phyloP scores from a whole-genome alignment of 345 rosid genomes.

The Reutealis trisperma region DNA sequence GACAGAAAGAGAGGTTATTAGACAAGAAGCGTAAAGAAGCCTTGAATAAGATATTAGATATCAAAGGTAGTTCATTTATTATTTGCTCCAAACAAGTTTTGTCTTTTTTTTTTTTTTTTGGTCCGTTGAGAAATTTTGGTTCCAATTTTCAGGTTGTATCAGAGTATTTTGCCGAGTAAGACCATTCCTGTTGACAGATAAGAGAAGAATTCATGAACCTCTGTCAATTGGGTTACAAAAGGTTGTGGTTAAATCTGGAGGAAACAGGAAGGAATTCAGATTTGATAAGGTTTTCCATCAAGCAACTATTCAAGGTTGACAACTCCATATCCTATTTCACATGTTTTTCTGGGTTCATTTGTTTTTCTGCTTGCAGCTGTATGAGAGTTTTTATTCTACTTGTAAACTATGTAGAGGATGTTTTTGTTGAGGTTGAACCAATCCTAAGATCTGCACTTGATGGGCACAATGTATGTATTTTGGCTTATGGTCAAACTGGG shows the following conservation, averaged over 20 bases:
- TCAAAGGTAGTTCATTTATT: slow-evolving; percentile 85
- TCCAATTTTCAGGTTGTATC: slow-evolving; percentile 66
- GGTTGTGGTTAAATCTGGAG: slow-evolving; percentile 52
- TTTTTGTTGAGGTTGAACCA: slow-evolving; percentile 76
- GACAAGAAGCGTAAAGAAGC: slow-evolving; percentile 64
- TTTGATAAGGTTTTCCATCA: slow-evolving; percentile 74
- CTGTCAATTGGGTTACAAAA: slow-evolving; percentile 46
- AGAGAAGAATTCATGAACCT: slow-evolving; percentile 50
- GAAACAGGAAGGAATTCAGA: slow-evolving; percentile 63
- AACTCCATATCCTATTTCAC: slow-evolving; percentile 20
- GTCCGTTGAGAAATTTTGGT: neutral
- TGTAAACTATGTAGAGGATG: slow-evolving; percentile 66
- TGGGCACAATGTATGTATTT: slow-evolving; percentile 83
- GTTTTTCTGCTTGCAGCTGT: slow-evolving; percentile 19
- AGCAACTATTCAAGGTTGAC: slow-evolving; percentile 70
- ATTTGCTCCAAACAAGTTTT: slow-evolving; percentile 5
- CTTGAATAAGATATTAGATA: slow-evolving; percentile 68
- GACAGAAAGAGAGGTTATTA: slow-evolving; percentile 55
- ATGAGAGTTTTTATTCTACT: slow-evolving; percentile 39
- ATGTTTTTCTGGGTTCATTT: slow-evolving; percentile 5
- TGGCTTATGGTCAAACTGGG: slow-evolving; percentile 97
- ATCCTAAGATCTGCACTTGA: slow-evolving; percentile 87
- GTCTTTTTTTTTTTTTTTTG: slow-evolving; percentile 4
- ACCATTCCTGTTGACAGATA: slow-evolving; percentile 48
- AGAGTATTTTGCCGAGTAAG: slow-evolving; percentile 86